These are phyloP conservation scores for Diaporthe humulicola DNA, from an alignment of 2,329 filamentous ascomycete species.

Conservation along the genomic window DNA sequence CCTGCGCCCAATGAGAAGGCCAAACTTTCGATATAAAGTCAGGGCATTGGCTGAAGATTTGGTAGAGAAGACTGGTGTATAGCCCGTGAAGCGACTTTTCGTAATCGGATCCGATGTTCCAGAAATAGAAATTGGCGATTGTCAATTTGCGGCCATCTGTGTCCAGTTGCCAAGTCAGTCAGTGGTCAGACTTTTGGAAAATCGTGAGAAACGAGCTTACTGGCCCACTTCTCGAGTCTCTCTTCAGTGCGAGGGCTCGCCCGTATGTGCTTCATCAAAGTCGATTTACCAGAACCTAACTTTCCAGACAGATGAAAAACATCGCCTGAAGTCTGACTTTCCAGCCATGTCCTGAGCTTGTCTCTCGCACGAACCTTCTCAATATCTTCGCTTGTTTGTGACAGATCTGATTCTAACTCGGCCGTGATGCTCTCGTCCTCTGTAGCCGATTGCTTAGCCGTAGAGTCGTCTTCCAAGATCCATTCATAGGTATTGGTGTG, in stretches of 20 bases:
- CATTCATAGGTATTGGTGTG: conserved; percentile 13
- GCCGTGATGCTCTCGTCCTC: too few relatives aligned
- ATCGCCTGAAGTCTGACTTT: not conserved
- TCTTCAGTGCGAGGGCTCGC: not conserved
- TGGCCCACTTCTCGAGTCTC: conserved; percentile 1
- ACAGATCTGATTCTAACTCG: not conserved
- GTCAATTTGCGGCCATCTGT: conserved; percentile 19
- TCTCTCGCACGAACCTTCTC: conserved; percentile 11
- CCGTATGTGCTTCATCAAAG: conserved; percentile 15
- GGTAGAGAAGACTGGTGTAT: not conserved
- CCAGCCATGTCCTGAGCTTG: not conserved
- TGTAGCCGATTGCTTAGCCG: not conserved
- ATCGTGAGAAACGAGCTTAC: not conserved
- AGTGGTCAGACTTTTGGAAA: not conserved
- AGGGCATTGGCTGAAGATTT: conserved; percentile 10
- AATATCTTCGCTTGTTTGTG: not conserved
- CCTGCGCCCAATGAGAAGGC: not conserved
- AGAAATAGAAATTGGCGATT: conserved; percentile 14
- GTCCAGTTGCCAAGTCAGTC: not conserved
- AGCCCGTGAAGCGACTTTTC: conserved; percentile 21
- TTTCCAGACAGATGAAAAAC: conserved; percentile 18
- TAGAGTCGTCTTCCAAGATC: not conserved
- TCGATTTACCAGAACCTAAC: conserved; percentile 40
- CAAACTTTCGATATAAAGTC: not conserved
- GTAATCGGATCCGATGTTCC: conserved; percentile 20